A percentile compares a stretch with the other conserved stretches of the same genome.
phyloP scores from a whole-genome alignment of 2,329 filamentous ascomycete species.

The Aschersonia sp. region DNA sequence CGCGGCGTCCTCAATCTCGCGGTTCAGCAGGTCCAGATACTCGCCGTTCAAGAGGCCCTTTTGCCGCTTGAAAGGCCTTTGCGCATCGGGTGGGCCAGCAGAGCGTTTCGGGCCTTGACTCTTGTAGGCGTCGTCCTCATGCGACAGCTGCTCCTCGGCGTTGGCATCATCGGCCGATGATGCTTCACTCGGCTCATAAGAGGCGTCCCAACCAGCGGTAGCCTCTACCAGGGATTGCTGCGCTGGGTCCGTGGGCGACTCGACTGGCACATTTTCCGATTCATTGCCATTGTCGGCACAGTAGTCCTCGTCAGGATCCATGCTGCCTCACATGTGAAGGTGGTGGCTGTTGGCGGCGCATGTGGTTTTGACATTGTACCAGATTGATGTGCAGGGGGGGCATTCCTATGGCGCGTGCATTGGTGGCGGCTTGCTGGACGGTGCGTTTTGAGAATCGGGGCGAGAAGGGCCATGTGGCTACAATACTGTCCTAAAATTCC shows the following conservation, averaged over 20 bases:
- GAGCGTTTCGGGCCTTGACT: slow-evolving; percentile 15
- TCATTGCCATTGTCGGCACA: slow-evolving; percentile 3
- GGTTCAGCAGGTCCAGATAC: slow-evolving; percentile 39
- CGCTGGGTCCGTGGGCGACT: background rate
- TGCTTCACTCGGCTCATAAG: slow-evolving; percentile 3
- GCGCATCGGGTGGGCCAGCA: slow-evolving; percentile 9
- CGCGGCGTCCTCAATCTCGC: slow-evolving; percentile 39
- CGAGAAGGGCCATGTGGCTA: no score
- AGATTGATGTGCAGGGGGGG: background rate
- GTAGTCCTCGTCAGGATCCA: slow-evolving; percentile 15
- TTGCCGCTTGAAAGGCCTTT: slow-evolving; percentile 28
- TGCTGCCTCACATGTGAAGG: slow-evolving; percentile 9
- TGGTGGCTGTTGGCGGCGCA: slow-evolving; percentile 4
- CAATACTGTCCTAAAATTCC: no score
- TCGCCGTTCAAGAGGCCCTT: slow-evolving; percentile 26
- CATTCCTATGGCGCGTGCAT: no score
- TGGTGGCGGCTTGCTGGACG: no score
- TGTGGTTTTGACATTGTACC: slow-evolving; percentile 15
- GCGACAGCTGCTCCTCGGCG: background rate
- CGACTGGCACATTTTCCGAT: background rate
- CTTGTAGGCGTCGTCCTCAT: slow-evolving; percentile 2
- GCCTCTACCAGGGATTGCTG: no score
- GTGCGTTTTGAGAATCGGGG: no score
- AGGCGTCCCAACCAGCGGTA: background rate
- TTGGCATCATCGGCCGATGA: background rate